Percentiles rank a stretch among this genome's conserved stretches.
Conservation (phyloP, 73 alveolate species). For the Paramecium primaurelia region DNA sequence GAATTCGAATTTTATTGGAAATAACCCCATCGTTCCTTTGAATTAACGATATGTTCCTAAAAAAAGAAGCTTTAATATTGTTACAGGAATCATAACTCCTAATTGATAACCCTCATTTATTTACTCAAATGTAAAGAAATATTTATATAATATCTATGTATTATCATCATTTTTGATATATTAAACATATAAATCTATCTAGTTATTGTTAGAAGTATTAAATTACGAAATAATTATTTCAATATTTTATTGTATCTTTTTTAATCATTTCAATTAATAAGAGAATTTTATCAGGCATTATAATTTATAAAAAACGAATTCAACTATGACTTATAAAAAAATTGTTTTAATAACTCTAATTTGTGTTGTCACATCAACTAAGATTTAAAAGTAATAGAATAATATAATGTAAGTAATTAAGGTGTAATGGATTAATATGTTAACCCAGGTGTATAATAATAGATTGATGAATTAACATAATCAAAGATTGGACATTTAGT, state of each 20-base stretch:
- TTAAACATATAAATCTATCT: neutral
- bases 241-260: neutral
- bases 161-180: neutral
- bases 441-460: neutral
- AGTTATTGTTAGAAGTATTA: neutral
- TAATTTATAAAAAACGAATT: neutral
- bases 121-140: neutral
- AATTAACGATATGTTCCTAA: neutral
- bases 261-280: neutral
- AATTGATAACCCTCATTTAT: neutral
- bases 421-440: neutral
- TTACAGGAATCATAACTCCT: neutral
- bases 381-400: neutral
- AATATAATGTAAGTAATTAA: neutral
- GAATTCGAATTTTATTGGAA: neutral
- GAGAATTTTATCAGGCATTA: neutral
- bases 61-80: neutral
- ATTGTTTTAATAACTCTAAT: neutral
- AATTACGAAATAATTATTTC: neutral
- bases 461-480: neutral
- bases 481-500: conserved; percentile 32
- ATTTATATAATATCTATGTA: neutral
- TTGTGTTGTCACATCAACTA: neutral
- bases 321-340: neutral
- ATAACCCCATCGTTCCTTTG: neutral